Evolutionary conservation across 805 yeast species (phyloP).

Genomic region (Saturnispora sanitii): DNA sequence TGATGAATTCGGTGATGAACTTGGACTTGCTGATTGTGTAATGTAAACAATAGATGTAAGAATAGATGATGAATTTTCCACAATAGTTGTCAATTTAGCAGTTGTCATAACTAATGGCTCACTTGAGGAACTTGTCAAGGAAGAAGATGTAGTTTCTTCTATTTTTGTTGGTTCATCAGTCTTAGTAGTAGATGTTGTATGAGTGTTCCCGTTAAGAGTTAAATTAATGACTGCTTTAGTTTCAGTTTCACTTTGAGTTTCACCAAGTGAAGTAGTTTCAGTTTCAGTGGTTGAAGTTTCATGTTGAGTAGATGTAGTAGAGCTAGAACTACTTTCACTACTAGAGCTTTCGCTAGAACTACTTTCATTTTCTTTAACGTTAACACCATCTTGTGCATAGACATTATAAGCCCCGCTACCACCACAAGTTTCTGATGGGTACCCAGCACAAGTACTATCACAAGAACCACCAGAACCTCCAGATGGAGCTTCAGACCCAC

Average conservation of each 20-base stretch:
- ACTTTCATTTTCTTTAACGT: neutral
- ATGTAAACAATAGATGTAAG: constrained; percentile 22
- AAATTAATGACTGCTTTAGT: constrained; percentile 6
- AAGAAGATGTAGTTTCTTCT: constrained; percentile 5
- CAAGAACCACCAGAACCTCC: constrained; percentile 5
- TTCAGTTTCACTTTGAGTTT: constrained; percentile 8
- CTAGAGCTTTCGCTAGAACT: constrained; percentile 17
- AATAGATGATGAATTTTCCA: constrained; percentile 17
- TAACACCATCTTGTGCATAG: constrained; percentile 29
- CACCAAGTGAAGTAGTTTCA: constrained; percentile 4
- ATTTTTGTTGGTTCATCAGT: constrained; percentile 6
- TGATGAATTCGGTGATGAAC: constrained; percentile 14
- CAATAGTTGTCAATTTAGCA: constrained; percentile 11
- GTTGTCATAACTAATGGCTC: constrained; percentile 8
- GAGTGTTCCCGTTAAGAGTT: constrained; percentile 11
- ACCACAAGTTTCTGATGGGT: constrained; percentile 53
- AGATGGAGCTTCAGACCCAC: constrained; percentile 43
- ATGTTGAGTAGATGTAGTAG: neutral
- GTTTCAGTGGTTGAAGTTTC: constrained; percentile 4
- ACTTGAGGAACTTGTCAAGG: constrained; percentile 9
- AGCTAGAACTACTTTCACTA: too few species aligned
- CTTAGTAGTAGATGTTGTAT: constrained; percentile 6
- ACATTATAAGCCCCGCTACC: constrained; percentile 30
- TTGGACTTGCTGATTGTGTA: constrained; percentile 18
- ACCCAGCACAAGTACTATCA: constrained; percentile 46